Percentiles rank a stretch among this genome's conserved stretches.
These are phyloP conservation scores for Clitopilus passeckerianus DNA, from an alignment of 768 basidiomycete species.

Conservation along the genomic window DNA sequence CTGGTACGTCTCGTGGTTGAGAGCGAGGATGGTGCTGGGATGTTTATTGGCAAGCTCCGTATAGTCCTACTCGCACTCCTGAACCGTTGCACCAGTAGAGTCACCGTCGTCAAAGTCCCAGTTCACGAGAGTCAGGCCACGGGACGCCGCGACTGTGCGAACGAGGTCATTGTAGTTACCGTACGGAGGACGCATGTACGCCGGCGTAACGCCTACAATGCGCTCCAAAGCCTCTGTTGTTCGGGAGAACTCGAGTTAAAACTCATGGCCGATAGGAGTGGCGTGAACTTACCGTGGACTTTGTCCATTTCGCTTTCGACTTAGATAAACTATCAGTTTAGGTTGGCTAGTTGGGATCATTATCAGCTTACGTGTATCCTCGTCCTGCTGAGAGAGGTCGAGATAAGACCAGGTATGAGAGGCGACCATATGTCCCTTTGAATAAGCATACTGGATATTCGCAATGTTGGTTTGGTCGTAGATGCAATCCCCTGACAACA, in stretches of 20 bases:
- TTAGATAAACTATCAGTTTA: slow-evolving; percentile 3
- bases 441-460: slow-evolving; percentile 30
- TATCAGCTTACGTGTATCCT: slow-evolving; percentile 24
- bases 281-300: slow-evolving; percentile 23
- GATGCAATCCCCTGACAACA: slow-evolving; percentile 27
- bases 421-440: slow-evolving; percentile 35
- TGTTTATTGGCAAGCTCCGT: slow-evolving; percentile 12
- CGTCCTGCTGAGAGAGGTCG: slow-evolving; percentile 23
- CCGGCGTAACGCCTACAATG: slow-evolving; percentile 30
- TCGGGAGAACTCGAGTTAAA: neutral
- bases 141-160: slow-evolving; percentile 20
- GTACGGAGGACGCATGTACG: slow-evolving; percentile 38
- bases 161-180: slow-evolving; percentile 36
- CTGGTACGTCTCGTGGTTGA: slow-evolving; percentile 30
- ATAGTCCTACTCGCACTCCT: slow-evolving; percentile 18
- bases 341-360: neutral
- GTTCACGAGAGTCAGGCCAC: slow-evolving; percentile 24
- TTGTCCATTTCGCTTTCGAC: slow-evolving; percentile 30
- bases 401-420: slow-evolving; percentile 43
- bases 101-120: slow-evolving; percentile 40
- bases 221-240: slow-evolving; percentile 24
- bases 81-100: slow-evolving; percentile 18
- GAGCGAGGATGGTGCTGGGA: slow-evolving; percentile 23
- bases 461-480: slow-evolving; percentile 20
- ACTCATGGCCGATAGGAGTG: neutral